phyloP scores from a whole-genome alignment of 1,139 yeast species.

The Lodderomyces margitis region DNA sequence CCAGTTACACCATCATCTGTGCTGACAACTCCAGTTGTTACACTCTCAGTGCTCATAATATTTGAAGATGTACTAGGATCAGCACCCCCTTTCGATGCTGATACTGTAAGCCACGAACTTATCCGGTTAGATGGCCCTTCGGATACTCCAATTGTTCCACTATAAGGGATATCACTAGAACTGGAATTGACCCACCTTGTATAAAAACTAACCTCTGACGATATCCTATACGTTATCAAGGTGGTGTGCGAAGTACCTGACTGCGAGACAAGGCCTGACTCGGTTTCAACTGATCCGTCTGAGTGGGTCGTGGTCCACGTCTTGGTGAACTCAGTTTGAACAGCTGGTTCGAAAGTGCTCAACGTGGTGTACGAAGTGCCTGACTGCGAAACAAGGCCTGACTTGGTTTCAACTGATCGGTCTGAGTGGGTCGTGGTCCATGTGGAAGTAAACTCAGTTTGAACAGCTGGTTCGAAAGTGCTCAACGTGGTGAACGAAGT shows the following conservation, averaged over 20 bases:
- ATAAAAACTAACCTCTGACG: too few species aligned
- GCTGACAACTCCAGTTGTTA: too few species aligned
- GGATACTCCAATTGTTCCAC: too few species aligned
- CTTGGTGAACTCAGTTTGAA: background rate
- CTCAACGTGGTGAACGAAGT: constrained; percentile 4
- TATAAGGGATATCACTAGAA: too few species aligned
- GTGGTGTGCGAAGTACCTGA: constrained; percentile 5
- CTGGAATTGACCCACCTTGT: too few species aligned
- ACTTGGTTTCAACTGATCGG: constrained; percentile 16
- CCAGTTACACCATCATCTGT: too few species aligned
- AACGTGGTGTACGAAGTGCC: constrained; percentile 7
- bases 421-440: constrained; percentile 17
- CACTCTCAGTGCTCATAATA: too few species aligned
- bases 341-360: background rate
- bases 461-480: background rate
- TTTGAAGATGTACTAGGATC: too few species aligned
- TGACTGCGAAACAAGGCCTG: constrained; percentile 8
- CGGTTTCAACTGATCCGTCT: constrained; percentile 7
- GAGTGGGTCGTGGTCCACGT: constrained; percentile 3
- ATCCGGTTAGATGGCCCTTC: too few species aligned
- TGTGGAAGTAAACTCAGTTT: constrained; percentile 18
- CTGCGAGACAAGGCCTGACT: constrained; percentile 9
- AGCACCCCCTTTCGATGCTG: too few species aligned
- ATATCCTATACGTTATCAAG: background rate
- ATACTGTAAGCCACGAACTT: too few species aligned